phyloP scores from a whole-genome alignment of 768 basidiomycete genomes.

The Kwoniella newhampshirensis region DNA sequence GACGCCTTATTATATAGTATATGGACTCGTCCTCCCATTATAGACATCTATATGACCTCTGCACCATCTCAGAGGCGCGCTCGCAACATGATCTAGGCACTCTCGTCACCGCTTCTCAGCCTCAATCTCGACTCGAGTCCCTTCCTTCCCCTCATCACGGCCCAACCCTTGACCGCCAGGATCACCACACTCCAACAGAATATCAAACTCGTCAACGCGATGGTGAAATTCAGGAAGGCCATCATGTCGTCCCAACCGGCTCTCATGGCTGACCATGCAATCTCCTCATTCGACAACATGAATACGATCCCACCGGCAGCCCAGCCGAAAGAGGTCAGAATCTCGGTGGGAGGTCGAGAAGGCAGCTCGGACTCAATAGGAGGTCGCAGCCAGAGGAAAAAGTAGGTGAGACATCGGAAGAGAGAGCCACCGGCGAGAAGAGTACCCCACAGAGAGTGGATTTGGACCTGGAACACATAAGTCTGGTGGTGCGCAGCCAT shows the following conservation, averaged over 20 bases:
- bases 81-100: too few relatives aligned
- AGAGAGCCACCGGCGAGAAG: slow-evolving; percentile 75
- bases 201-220: slow-evolving; percentile 80
- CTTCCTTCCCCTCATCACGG: slow-evolving; percentile 26
- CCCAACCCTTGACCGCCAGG: slow-evolving; percentile 78
- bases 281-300: slow-evolving; percentile 84
- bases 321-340: slow-evolving; percentile 79
- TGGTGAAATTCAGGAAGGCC: slow-evolving; percentile 59
- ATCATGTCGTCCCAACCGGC: slow-evolving; percentile 71
- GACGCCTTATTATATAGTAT: too few relatives aligned
- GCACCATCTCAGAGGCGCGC: too few relatives aligned
- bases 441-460: slow-evolving; percentile 88
- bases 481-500: slow-evolving; percentile 90
- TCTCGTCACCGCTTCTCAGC: too few relatives aligned
- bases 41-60: too few relatives aligned
- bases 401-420: slow-evolving; percentile 83
- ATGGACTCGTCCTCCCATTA: too few relatives aligned
- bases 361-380: slow-evolving; percentile 75
- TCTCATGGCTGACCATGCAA: slow-evolving; percentile 88
- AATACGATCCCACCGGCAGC: slow-evolving; percentile 86
- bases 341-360: slow-evolving; percentile 90
- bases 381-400: slow-evolving; percentile 87
- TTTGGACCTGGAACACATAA: slow-evolving; percentile 91
- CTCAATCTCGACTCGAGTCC: not conserved
- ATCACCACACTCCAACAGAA: slow-evolving; percentile 79